Percentiles rank a stretch among this genome's conserved stretches.
Conservation (phyloP, 2,329 filamentous ascomycete species). For the Paracoccidioides brasiliensis region DNA sequence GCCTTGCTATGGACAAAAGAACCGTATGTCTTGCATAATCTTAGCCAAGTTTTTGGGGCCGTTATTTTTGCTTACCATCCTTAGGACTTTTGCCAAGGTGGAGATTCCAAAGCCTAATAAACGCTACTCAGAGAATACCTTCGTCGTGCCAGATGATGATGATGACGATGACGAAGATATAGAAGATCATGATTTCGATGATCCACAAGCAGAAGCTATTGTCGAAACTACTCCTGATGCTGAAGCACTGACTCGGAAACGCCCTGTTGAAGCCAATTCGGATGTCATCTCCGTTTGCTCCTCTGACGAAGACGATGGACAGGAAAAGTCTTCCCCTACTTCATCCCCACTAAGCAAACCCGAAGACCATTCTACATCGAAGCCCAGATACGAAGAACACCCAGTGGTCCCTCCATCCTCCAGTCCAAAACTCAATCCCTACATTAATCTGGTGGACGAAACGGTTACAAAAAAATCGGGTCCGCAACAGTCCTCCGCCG, state of each 20-base stretch:
- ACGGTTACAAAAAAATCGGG: neutral
- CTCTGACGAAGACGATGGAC: neutral
- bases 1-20: conserved; percentile 19
- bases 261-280: neutral
- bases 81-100: neutral
- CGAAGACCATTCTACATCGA: neutral
- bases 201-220: neutral
- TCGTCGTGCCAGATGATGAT: conserved; percentile 30
- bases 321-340: neutral
- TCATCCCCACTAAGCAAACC: neutral
- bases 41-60: neutral
- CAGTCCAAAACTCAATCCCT: neutral
- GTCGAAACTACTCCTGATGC: neutral
- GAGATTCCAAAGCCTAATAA: neutral
- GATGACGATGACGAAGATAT: conserved; percentile 15
- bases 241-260: neutral
- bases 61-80: conserved; percentile 4
- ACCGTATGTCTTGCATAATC: conserved; percentile 9
- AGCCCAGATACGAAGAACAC: neutral
- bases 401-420: neutral
- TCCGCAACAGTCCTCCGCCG: neutral
- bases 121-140: conserved; percentile 23
- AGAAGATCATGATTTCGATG: conserved; percentile 3
- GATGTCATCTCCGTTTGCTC: neutral
- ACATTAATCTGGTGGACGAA: neutral